Conservation (phyloP, 768 basidiomycete species). For the Rhizopogon sp. region DNA sequence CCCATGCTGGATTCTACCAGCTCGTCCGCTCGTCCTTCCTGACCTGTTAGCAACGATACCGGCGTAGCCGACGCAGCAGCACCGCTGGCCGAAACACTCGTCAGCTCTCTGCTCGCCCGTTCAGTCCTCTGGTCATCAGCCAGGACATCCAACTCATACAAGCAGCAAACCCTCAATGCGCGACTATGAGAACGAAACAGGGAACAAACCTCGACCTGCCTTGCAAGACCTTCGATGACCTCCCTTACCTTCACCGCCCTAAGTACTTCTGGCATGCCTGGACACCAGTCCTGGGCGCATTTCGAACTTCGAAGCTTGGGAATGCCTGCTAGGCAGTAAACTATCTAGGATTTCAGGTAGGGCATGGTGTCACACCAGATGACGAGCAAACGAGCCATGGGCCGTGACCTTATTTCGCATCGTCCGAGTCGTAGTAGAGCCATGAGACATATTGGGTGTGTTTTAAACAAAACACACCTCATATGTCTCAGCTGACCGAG, state of each 20-base stretch:
- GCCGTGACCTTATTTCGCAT: no score
- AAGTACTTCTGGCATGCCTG: no score
- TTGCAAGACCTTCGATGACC: constrained; percentile 58
- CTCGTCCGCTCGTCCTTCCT: background rate
- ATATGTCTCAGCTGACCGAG: no score
- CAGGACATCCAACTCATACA: constrained; percentile 59
- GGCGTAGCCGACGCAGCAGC: background rate
- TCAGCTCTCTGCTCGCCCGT: constrained; percentile 44
- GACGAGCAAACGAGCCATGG: no score
- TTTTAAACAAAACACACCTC: no score
- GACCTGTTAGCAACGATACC: background rate
- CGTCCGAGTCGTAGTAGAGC: no score
- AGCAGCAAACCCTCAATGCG: background rate
- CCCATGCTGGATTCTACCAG: background rate
- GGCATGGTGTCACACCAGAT: no score
- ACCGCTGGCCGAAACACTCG: background rate
- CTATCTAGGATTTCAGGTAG: no score
- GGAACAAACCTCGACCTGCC: constrained; percentile 60
- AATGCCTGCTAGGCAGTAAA: no score
- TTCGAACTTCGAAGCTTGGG: no score
- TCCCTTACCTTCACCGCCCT: constrained; percentile 70
- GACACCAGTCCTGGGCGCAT: no score
- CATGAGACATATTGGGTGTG: no score
- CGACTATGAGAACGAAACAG: constrained; percentile 1
- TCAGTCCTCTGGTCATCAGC: constrained; percentile 69